Evolutionary conservation across 148 eudicot genomes (phyloP).

Genomic region (Fagopyrum homotropicum): DNA sequence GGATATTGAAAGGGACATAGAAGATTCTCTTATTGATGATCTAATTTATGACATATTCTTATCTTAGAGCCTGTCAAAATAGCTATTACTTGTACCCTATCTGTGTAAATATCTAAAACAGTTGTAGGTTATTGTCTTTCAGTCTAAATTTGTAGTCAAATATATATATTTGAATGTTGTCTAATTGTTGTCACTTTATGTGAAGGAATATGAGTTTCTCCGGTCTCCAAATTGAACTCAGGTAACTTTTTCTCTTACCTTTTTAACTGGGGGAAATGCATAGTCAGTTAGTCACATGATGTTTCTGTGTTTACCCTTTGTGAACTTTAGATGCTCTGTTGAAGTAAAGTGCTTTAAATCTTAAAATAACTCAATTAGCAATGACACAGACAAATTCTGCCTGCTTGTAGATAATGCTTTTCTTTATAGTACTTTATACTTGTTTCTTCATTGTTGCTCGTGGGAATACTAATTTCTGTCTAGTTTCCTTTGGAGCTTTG

Average conservation of each 20-base stretch:
- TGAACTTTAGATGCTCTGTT: neutral
- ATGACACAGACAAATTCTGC: slow-evolving; percentile 5
- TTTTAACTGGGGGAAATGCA: neutral
- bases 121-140: neutral
- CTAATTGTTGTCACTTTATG: neutral
- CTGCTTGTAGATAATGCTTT: neutral
- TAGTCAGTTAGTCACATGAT: too few relatives aligned
- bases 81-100: neutral
- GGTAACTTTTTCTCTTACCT: neutral
- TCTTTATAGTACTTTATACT: neutral
- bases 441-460: neutral
- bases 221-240: neutral
- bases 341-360: neutral
- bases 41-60: slow-evolving; percentile 51
- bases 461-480: neutral
- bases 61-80: slow-evolving; percentile 5
- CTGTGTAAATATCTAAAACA: neutral
- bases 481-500: slow-evolving; percentile 1
- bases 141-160: neutral
- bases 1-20: slow-evolving; percentile 47
- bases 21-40: slow-evolving; percentile 63
- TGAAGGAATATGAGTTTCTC: neutral
- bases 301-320: too few relatives aligned
- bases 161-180: neutral
- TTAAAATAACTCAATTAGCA: neutral